Evolutionary conservation across 352 stramenopile genomes (phyloP), one percentile per base, ranked within the genome.

Genomic region (Globisporangium nodosum): DNA sequence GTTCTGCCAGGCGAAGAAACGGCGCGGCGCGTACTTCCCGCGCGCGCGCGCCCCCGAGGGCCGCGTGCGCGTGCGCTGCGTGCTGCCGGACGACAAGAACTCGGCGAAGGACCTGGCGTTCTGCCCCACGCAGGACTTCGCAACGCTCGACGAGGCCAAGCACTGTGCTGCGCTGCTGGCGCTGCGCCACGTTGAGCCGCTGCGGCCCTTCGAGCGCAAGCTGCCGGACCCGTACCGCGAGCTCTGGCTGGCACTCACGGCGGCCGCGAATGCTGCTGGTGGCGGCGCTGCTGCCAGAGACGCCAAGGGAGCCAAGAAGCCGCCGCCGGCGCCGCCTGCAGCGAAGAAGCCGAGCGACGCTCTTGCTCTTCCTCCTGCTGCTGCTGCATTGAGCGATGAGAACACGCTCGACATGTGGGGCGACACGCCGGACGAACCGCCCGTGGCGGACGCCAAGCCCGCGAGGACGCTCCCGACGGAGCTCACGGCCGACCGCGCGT

Each of bases 211-310:
- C 49, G 96, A 99, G 70, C 74, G 95, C 40, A 98, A 97, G 58
- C 75, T 99, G 13, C 97, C 97, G 6, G 96, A 99, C 59, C 96
- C 96, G 13, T 99, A 97, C 73, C 77, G 87, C 21, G 86, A 89
- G 15, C 87, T 98, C n/a, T 99, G 95, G 92, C 70, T 94, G 39
- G 53, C 66, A 16, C 66, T 94, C 43, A 61, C 57, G 5, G 52
- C 61, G 33, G 63, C 35, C 3, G 35, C 35, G 3, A 15, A 8
- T 15, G 35, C 8, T 15, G 35, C 35, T 12, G 35, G 8, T 15
- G 0, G 5, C 12, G 35, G 8, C 11, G 35, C 5, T 15, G 35
- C 21, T 3, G 46, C 8, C 2, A 13, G 24, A 21, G 66, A 46
- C 43, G 52, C 42, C 39, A 59, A 2, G 27, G 35, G 50, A 11